Conservation (phyloP, 768 basidiomycete genomes). For the Auriscalpium orientale region DNA sequence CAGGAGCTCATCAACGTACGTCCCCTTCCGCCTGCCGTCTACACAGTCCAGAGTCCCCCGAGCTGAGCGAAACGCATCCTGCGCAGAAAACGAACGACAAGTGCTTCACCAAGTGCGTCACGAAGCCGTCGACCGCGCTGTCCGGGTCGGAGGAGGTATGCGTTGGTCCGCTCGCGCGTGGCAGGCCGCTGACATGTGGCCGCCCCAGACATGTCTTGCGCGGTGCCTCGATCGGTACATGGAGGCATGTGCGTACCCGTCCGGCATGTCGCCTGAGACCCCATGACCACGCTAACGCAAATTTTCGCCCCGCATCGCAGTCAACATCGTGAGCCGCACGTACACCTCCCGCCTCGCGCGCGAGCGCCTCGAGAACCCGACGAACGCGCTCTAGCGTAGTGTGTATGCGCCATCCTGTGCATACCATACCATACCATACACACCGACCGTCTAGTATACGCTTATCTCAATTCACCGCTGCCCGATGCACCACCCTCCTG, state of each 20-base stretch:
- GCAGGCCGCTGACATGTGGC: not conserved
- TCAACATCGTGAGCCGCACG: slow-evolving; percentile 69
- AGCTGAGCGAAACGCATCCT: slow-evolving; percentile 1
- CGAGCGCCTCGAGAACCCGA: slow-evolving; percentile 31
- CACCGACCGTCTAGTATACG: too few species aligned
- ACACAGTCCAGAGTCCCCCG: too few species aligned
- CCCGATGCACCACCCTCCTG: too few species aligned
- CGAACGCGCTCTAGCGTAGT: not conserved
- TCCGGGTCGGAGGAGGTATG: slow-evolving; percentile 63
- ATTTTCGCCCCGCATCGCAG: slow-evolving; percentile 34
- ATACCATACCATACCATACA: too few species aligned
- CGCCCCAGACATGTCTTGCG: slow-evolving; percentile 57
- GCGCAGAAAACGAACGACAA: slow-evolving; percentile 70
- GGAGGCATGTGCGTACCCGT: slow-evolving; percentile 66
- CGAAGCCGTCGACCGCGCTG: slow-evolving; percentile 65
- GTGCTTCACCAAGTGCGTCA: slow-evolving; percentile 70
- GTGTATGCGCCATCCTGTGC: too few species aligned
- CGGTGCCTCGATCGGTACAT: slow-evolving; percentile 77
- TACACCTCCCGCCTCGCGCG: slow-evolving; percentile 53
- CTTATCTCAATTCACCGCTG: too few species aligned
- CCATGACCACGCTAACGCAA: not conserved
- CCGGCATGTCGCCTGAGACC: not conserved
- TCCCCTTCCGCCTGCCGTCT: not conserved
- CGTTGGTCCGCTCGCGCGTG: not conserved
- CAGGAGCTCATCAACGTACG: slow-evolving; percentile 77